Conservation (phyloP, 495 filamentous ascomycete genomes). For the Penicillium pulvis region DNA sequence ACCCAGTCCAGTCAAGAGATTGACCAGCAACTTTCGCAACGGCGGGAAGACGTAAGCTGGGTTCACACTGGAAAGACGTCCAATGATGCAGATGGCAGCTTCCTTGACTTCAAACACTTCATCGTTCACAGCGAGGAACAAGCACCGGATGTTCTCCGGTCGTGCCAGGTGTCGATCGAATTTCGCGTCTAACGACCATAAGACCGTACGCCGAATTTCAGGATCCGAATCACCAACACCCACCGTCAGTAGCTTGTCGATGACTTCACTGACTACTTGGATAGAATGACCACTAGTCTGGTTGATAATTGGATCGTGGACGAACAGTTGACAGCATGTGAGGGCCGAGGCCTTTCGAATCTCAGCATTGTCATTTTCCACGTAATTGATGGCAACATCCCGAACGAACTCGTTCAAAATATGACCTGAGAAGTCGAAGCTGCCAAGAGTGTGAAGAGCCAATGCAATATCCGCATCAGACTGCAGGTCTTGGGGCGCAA, state of each 20-base stretch:
- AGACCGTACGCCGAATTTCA: slow-evolving; percentile 83
- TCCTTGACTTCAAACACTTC: slow-evolving; percentile 89
- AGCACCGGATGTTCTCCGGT: slow-evolving; percentile 90
- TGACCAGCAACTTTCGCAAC: slow-evolving; percentile 89
- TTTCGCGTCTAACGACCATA: slow-evolving; percentile 83
- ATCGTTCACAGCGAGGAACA: slow-evolving; percentile 97
- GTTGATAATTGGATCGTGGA: slow-evolving; percentile 93
- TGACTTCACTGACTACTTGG: slow-evolving; percentile 95
- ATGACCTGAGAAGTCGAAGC: slow-evolving; percentile 94
- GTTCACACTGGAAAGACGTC: slow-evolving; percentile 85
- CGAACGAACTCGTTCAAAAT: slow-evolving; percentile 97
- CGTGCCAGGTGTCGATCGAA: slow-evolving; percentile 95
- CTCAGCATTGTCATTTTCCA: slow-evolving; percentile 91
- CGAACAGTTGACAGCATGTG: slow-evolving; percentile 96
- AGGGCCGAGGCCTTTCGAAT: slow-evolving; percentile 93
- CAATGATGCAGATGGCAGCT: slow-evolving; percentile 93
- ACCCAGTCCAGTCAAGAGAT: slow-evolving; percentile 91
- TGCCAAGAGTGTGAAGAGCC: slow-evolving; percentile 88
- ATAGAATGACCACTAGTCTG: slow-evolving; percentile 96
- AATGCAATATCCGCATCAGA: slow-evolving; percentile 87
- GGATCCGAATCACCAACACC: slow-evolving; percentile 89
- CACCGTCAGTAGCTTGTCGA: slow-evolving; percentile 92
- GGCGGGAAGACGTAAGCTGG: slow-evolving; percentile 97
- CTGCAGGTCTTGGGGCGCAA: slow-evolving; percentile 65
- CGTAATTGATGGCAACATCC: slow-evolving; percentile 96